Percentiles rank a stretch among this genome's conserved stretches.
These are phyloP conservation scores for Nicotiana sylvestris DNA, from an alignment of 257 asterid species.

Conservation along the genomic window DNA sequence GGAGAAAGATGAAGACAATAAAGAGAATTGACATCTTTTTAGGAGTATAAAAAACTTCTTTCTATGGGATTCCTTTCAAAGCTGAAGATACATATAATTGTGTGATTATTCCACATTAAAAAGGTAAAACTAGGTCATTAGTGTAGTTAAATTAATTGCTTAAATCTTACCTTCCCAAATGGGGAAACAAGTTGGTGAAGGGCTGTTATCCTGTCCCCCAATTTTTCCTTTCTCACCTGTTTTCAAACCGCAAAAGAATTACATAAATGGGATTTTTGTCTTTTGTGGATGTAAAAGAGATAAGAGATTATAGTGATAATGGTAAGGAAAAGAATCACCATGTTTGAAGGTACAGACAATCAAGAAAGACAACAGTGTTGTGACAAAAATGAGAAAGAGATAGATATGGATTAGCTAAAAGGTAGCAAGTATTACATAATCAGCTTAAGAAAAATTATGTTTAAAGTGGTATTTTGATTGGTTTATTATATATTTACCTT, in stretches of 20 bases:
- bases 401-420: background rate
- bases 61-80: background rate
- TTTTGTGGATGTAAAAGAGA: constrained; percentile 43
- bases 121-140: background rate
- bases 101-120: constrained; percentile 6
- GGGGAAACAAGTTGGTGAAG: constrained; percentile 91
- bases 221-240: constrained; percentile 81
- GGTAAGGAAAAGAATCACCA: constrained; percentile 39
- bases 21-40: constrained; percentile 11
- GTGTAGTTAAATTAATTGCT: background rate
- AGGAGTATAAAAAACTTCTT: background rate
- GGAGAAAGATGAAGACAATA: constrained; percentile 12
- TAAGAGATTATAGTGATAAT: constrained; percentile 10
- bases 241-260: constrained; percentile 1
- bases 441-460: background rate
- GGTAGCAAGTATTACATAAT: background rate
- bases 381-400: constrained; percentile 37
- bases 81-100: constrained; percentile 4
- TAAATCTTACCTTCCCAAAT: constrained; percentile 70
- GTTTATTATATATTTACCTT: constrained; percentile 41
- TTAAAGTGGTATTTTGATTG: background rate
- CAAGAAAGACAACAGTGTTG: constrained; percentile 54
- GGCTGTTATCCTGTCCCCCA: constrained; percentile 83
- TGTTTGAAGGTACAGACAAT: constrained; percentile 35
- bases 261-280: background rate